Evolutionary conservation across 768 basidiomycete genomes (phyloP).

Genomic region (Lactifluus subvellereus): DNA sequence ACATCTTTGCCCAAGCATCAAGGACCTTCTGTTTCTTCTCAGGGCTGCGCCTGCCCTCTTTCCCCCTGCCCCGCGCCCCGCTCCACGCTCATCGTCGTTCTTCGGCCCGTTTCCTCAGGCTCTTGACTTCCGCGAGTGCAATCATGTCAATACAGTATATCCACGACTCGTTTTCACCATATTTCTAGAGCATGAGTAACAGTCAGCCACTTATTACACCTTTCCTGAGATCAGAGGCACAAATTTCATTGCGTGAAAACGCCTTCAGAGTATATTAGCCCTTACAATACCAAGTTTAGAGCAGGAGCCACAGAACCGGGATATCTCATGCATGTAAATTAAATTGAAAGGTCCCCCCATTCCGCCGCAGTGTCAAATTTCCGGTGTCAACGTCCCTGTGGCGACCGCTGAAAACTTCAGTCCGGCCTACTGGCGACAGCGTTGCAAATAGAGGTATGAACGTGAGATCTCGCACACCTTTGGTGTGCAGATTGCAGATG

Average conservation of each 20-base stretch:
- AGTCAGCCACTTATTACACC: not conserved
- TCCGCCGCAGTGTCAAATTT: not conserved
- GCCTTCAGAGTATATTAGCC: not conserved
- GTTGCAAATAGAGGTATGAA: not conserved
- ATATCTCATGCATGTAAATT: not conserved
- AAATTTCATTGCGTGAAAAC: not conserved
- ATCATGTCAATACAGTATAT: not conserved
- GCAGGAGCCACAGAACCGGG: not conserved
- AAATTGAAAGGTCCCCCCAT: not conserved
- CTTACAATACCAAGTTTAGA: not conserved
- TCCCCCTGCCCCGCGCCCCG: not conserved
- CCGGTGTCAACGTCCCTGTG: not conserved
- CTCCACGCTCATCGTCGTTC: not conserved
- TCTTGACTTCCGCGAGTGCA: not conserved
- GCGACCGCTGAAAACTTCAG: not conserved
- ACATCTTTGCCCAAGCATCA: not conserved
- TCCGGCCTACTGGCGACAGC: slow-evolving; percentile 1
- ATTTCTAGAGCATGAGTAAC: not conserved
- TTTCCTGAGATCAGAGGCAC: not conserved
- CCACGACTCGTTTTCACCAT: not conserved
- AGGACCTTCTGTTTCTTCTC: not conserved
- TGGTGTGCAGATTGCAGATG: not conserved
- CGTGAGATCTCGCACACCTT: not conserved
- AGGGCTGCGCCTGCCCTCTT: not conserved
- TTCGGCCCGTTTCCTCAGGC: not conserved